A percentile compares a stretch with the other conserved stretches of the same genome.
Evolutionary conservation across 805 yeast species (phyloP).

Genomic region (Sugiyamaella valdiviana): DNA sequence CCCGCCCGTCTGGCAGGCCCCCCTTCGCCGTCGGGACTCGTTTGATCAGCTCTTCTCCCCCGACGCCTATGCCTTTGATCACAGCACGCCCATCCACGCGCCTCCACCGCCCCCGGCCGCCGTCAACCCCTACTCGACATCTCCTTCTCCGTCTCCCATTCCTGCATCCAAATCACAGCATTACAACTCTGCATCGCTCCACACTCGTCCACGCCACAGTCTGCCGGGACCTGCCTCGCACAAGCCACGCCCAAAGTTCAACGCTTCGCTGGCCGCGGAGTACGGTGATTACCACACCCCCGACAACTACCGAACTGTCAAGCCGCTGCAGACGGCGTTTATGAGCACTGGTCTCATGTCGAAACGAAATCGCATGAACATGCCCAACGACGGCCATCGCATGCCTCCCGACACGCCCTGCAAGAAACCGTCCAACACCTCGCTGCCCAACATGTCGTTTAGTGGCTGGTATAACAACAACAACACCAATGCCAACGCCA

Average conservation of each 20-base stretch:
- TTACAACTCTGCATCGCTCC: too few species aligned
- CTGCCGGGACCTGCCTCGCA: slow-evolving; percentile 7
- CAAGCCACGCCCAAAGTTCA: slow-evolving; percentile 12
- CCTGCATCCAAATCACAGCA: slow-evolving; percentile 3
- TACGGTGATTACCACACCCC: slow-evolving; percentile 40
- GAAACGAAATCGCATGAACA: slow-evolving; percentile 45
- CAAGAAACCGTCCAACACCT: slow-evolving; percentile 37
- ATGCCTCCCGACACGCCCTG: slow-evolving; percentile 62
- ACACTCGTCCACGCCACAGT: background rate
- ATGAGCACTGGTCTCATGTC: slow-evolving; percentile 65
- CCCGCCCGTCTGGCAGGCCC: background rate
- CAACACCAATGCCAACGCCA: background rate
- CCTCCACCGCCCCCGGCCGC: background rate
- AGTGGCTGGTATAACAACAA: slow-evolving; percentile 4
- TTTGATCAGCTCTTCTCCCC: slow-evolving; percentile 11
- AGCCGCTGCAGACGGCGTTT: slow-evolving; percentile 82
- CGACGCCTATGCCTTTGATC: slow-evolving; percentile 1
- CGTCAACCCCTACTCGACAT: slow-evolving; percentile 12
- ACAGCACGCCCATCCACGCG: slow-evolving; percentile 5
- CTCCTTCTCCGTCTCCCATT: slow-evolving; percentile 19
- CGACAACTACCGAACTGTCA: slow-evolving; percentile 59
- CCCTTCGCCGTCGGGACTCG: slow-evolving; percentile 12
- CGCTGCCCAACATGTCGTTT: slow-evolving; percentile 12
- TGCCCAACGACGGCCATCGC: slow-evolving; percentile 19
- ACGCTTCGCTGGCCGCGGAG: slow-evolving; percentile 16